Conservation (phyloP, 2,329 filamentous ascomycete genomes). For the Cercospora brassicicola region DNA sequence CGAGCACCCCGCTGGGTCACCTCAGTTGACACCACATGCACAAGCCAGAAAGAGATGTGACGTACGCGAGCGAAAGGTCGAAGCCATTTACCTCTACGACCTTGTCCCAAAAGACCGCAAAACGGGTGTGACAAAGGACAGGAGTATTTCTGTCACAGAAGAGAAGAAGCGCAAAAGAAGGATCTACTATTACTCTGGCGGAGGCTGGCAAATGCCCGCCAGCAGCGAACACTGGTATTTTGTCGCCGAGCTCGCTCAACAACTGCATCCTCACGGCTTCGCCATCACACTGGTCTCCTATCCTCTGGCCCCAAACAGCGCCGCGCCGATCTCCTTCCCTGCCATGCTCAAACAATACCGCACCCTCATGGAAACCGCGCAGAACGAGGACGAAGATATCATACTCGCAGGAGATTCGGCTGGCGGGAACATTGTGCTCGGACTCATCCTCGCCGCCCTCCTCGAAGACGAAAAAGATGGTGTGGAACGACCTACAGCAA, state of each 20-base stretch:
- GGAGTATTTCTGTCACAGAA: background rate
- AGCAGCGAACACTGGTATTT: constrained; percentile 56
- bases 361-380: constrained; percentile 44
- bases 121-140: background rate
- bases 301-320: constrained; percentile 56
- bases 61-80: constrained; percentile 45
- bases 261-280: constrained; percentile 38
- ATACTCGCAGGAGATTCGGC: constrained; percentile 58
- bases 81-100: constrained; percentile 51
- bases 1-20: constrained; percentile 43
- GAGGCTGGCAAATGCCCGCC: constrained; percentile 57
- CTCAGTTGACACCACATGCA: constrained; percentile 41
- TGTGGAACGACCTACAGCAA: constrained; percentile 30
- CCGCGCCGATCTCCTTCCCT: constrained; percentile 53
- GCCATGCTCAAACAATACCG: constrained; percentile 50
- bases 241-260: constrained; percentile 47
- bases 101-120: constrained; percentile 30
- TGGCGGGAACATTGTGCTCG: constrained; percentile 56
- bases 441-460: constrained; percentile 44
- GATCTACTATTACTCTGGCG: constrained; percentile 59
- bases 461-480: constrained; percentile 31
- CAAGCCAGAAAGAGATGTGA: constrained; percentile 39
- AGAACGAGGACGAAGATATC: constrained; percentile 44
- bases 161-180: constrained; percentile 33
- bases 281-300: constrained; percentile 53